Percentiles rank a stretch among this genome's conserved stretches.
Conservation (phyloP, 1,284 basidiomycete genomes). For the Ganoderma resinaceum region DNA sequence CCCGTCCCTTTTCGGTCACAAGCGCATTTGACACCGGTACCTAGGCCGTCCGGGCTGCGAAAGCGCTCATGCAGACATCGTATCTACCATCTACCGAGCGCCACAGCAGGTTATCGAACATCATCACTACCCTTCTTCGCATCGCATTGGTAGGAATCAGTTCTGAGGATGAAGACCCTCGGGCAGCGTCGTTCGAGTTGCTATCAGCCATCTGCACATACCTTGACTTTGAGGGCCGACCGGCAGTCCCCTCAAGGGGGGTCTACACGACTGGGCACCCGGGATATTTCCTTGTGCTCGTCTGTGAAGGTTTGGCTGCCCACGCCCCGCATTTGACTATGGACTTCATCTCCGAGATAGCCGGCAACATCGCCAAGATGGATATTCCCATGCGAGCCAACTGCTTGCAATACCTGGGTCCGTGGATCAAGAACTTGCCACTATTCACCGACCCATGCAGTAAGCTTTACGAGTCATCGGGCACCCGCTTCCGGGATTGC, state of each 20-base stretch:
- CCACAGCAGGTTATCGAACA: slow-evolving; percentile 80
- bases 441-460: slow-evolving; percentile 75
- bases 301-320: slow-evolving; percentile 77
- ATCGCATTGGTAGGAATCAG: slow-evolving; percentile 83
- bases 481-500: slow-evolving; percentile 77
- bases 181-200: slow-evolving; percentile 80
- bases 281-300: slow-evolving; percentile 63
- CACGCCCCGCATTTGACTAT: slow-evolving; percentile 84
- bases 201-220: slow-evolving; percentile 81
- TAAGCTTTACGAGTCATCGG: slow-evolving; percentile 70
- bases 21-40: background rate
- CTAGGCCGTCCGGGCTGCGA: slow-evolving; percentile 73
- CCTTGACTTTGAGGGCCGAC: slow-evolving; percentile 77
- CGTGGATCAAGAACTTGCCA: slow-evolving; percentile 86
- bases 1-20: background rate
- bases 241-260: slow-evolving; percentile 71
- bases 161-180: slow-evolving; percentile 75
- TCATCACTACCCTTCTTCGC: slow-evolving; percentile 84
- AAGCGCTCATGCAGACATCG: slow-evolving; percentile 67
- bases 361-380: slow-evolving; percentile 65
- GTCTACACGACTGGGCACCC: slow-evolving; percentile 80
- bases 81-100: slow-evolving; percentile 68
- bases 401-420: slow-evolving; percentile 82
- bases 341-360: slow-evolving; percentile 87
- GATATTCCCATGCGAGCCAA: slow-evolving; percentile 64